These are phyloP conservation scores for Camellia japonica DNA, from an alignment of 148 eudicot genomes.

Conservation along the genomic window DNA sequence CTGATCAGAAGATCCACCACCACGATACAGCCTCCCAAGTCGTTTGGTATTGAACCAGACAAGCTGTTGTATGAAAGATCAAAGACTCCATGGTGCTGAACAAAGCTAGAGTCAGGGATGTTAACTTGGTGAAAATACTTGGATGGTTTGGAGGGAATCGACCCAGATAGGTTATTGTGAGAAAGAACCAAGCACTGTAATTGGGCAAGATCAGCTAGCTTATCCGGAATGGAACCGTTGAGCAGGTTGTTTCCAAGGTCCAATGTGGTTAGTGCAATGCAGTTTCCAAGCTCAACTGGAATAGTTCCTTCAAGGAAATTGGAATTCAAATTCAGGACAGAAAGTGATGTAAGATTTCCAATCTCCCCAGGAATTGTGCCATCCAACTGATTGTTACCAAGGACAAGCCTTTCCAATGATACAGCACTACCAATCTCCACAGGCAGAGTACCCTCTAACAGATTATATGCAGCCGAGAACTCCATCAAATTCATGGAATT, in stretches of 20 bases:
- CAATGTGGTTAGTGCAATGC: conserved; percentile 39
- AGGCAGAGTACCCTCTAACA: conserved; percentile 36
- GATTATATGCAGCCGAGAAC: conserved; percentile 46
- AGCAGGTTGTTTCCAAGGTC: conserved; percentile 45
- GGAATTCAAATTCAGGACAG: conserved; percentile 43
- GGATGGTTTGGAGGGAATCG: conserved; percentile 34
- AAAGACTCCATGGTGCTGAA: conserved; percentile 52
- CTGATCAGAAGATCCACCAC: conserved; percentile 43
- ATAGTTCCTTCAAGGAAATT: conserved; percentile 39
- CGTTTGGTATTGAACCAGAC: conserved; percentile 46
- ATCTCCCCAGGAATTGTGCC: conserved; percentile 41
- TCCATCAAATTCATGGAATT: conserved; percentile 37
- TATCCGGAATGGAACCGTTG: conserved; percentile 40
- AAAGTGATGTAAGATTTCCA: conserved; percentile 30
- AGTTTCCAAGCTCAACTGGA: conserved; percentile 39
- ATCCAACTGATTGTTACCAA: conserved; percentile 32
- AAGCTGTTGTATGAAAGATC: conserved; percentile 45
- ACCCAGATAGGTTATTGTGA: conserved; percentile 39
- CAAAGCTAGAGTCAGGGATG: conserved; percentile 45
- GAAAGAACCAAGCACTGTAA: conserved; percentile 53
- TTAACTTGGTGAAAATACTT: conserved; percentile 38
- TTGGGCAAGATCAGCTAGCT: conserved; percentile 30
- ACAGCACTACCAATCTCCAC: conserved; percentile 38
- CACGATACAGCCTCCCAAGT: conserved; percentile 41
- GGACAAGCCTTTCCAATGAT: conserved; percentile 33